Evolutionary conservation across 768 basidiomycete species (phyloP), one percentile per base, ranked within the genome.

Genomic region (Lactarius quietus): DNA sequence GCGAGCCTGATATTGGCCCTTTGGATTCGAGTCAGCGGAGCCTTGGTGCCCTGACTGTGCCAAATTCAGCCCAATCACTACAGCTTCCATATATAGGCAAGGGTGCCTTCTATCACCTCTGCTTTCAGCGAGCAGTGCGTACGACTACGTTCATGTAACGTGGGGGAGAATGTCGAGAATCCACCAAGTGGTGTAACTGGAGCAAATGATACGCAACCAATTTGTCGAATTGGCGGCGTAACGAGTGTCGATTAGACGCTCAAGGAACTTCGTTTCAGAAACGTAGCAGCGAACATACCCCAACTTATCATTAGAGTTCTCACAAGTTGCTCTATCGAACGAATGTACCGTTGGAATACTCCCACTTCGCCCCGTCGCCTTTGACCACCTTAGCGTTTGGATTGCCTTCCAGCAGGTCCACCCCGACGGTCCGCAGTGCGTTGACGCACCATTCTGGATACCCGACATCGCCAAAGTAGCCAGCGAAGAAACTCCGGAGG

Each of bases 391-490:
- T 82, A 6, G 79, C 74, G 29, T 81, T 73, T 33, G 76, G 71
- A 28, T 73, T 77, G 28, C 81, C 84, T 64, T 88, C 84, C 36
- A 93, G 76, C 52, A 95, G 75, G 73, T 96, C 92, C 0, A 96
- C 90, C 0, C 90, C 90, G 15, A 96, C 93, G 61, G 85, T 88
- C 29, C 81, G 79, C 58, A 96, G 76, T 14, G 93, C 94, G 71
- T 92, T 89, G 1, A 95, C 85, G 70, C 90, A 91, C 93, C 93
- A 96, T 72, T 86, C 84, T 0, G 93, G 93, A 73, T 94, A 93
- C 12, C 88, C 89, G n/a, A 79, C 76, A 62, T 85, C 80, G 8
- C 84, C 87, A 71, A 92, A 96, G 74, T 94, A 95, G 52, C 79
- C 77, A 38, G 79, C 81, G 75, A 96, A 95, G 77, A 95, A 96